Evolutionary conservation across 192 early-diverging fungal species (phyloP).

Genomic region (Chytriomyces sp.): DNA sequence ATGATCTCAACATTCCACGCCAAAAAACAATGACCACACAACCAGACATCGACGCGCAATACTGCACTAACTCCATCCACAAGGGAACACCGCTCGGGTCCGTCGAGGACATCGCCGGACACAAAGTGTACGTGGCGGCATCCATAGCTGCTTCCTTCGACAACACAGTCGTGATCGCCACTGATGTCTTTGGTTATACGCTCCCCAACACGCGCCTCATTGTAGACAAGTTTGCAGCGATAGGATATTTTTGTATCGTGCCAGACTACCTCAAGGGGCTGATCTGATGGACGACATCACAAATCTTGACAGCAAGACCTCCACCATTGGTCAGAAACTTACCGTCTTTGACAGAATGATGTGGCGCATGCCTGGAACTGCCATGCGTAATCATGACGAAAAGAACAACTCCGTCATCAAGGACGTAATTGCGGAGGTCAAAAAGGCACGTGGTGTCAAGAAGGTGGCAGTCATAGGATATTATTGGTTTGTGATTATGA

Average conservation of each 20-base stretch:
- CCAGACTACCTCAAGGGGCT: conserved; percentile 32
- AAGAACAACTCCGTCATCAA: neutral
- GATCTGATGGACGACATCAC: neutral
- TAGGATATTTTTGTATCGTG: conserved; percentile 19
- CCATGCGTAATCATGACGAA: conserved; percentile 4
- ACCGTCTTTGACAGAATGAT: neutral
- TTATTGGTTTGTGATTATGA: neutral
- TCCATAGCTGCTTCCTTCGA: neutral
- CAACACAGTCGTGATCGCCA: conserved; percentile 26
- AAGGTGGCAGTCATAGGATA: conserved; percentile 23
- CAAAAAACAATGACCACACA: neutral
- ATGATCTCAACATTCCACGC: neutral
- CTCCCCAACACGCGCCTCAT: conserved; percentile 35
- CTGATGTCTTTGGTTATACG: conserved; percentile 43
- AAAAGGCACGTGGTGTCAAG: neutral
- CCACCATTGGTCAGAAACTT: neutral
- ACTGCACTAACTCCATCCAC: conserved; percentile 13
- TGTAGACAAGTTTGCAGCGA: conserved; percentile 35
- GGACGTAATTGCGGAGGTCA: conserved; percentile 5
- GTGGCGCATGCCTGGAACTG: conserved; percentile 9
- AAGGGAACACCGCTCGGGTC: conserved; percentile 11
- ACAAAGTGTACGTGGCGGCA: conserved; percentile 28
- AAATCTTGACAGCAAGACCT: neutral
- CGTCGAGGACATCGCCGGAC: conserved; percentile 18
- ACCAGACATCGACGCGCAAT: neutral